Percentiles rank a stretch among this genome's conserved stretches.
Evolutionary conservation across 805 yeast genomes (phyloP).

Genomic region (Barnettozyma californica): DNA sequence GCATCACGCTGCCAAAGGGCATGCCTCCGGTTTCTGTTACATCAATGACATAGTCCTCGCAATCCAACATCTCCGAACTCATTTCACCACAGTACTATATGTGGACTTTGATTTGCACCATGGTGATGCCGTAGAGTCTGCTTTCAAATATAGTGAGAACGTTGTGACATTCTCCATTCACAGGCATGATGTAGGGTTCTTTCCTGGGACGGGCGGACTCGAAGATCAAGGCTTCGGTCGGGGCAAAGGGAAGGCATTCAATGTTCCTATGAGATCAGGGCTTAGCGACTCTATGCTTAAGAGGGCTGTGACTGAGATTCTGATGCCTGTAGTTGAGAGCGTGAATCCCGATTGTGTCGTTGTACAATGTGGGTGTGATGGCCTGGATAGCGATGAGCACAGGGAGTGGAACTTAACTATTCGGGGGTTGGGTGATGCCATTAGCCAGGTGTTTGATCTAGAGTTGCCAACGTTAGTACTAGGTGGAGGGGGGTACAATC

Average conservation of each 20-base stretch:
- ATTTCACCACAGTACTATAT: constrained; percentile 46
- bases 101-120: constrained; percentile 74
- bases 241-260: constrained; percentile 36
- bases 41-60: constrained; percentile 62
- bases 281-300: constrained; percentile 40
- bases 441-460: constrained; percentile 27
- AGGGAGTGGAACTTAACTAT: constrained; percentile 67
- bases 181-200: constrained; percentile 60
- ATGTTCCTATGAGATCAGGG: constrained; percentile 56
- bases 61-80: constrained; percentile 44
- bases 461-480: constrained; percentile 41
- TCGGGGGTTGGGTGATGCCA: constrained; percentile 37
- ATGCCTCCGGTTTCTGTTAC: constrained; percentile 70
- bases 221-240: constrained; percentile 33
- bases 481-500: constrained; percentile 80
- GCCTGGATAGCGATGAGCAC: constrained; percentile 57
- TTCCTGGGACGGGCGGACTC: constrained; percentile 62
- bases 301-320: constrained; percentile 34
- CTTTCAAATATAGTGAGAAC: constrained; percentile 49
- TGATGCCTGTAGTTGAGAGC: constrained; percentile 36
- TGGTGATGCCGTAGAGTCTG: constrained; percentile 74
- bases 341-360: constrained; percentile 50
- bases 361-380: constrained; percentile 72
- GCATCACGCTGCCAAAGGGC: constrained; percentile 54
- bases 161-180: constrained; percentile 64